phyloP scores from a whole-genome alignment of 352 stramenopile genomes.

The Phytopythium litorale region DNA sequence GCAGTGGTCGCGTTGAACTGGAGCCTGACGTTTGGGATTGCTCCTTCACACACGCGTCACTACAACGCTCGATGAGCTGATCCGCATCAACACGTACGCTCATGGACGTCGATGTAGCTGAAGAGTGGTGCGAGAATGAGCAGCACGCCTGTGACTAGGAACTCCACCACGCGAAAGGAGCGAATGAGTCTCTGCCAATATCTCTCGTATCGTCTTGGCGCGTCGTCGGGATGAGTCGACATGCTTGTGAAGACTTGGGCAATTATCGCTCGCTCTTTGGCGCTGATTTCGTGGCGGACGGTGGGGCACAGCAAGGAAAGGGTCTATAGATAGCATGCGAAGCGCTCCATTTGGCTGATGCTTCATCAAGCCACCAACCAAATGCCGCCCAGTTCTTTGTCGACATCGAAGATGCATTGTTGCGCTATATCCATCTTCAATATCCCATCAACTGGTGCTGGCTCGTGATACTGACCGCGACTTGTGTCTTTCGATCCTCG shows the following conservation, averaged over 20 bases:
- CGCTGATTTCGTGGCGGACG: neutral
- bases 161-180: neutral
- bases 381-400: neutral
- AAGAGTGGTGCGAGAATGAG: constrained; percentile 53
- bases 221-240: neutral
- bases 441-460: neutral
- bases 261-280: no score
- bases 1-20: constrained; percentile 33
- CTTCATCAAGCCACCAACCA: neutral
- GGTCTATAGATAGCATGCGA: no score
- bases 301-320: no score
- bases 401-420: neutral
- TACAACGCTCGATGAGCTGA: neutral
- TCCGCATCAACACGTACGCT: constrained; percentile 19
- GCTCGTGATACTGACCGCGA: neutral
- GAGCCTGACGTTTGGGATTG: constrained; percentile 46
- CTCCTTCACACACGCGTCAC: constrained; percentile 8
- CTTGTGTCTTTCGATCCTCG: neutral
- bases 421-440: neutral
- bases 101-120: constrained; percentile 39
- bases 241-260: neutral
- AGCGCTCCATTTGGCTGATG: no score
- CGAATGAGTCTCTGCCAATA: neutral
- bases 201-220: neutral
- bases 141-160: constrained; percentile 27